phyloP scores from a whole-genome alignment of 176 grass and related monocot species.

The Carex myosuroides region DNA sequence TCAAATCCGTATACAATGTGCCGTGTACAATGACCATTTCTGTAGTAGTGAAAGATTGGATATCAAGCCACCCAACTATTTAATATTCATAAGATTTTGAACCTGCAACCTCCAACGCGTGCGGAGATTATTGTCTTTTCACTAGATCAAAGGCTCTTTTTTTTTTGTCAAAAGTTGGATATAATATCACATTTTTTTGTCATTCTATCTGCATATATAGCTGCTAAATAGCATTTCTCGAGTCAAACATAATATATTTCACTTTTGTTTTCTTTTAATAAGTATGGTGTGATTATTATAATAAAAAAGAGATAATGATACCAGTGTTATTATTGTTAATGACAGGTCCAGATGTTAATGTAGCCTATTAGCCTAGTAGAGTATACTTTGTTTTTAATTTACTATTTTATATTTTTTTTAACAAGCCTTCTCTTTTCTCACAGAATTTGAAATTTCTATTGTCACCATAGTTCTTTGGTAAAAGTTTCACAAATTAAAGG shows the following conservation, averaged over 20 bases:
- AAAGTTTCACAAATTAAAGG: not conserved
- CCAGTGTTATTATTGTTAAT: not conserved
- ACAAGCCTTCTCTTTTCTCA: not conserved
- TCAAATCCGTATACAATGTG: no score
- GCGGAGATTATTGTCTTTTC: no score
- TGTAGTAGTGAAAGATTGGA: no score
- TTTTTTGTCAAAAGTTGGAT: no score
- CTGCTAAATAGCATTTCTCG: not conserved
- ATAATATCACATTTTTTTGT: no score
- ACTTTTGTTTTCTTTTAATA: not conserved
- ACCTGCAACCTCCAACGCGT: no score
- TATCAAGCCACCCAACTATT: no score
- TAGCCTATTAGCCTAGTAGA: not conserved
- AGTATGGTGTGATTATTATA: not conserved
- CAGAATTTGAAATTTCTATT: not conserved
- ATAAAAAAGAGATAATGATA: not conserved
- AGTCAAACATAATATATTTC: not conserved
- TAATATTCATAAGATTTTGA: no score
- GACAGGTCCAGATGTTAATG: not conserved
- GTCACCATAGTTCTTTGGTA: no score
- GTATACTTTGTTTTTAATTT: not conserved
- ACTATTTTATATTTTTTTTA: not conserved
- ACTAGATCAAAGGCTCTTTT: no score
- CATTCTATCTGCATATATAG: not conserved
- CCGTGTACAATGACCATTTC: no score